Percentiles rank a stretch among this genome's conserved stretches.
phyloP scores from a whole-genome alignment of 305 asterid genomes.

The Caryopteris hybrid region DNA sequence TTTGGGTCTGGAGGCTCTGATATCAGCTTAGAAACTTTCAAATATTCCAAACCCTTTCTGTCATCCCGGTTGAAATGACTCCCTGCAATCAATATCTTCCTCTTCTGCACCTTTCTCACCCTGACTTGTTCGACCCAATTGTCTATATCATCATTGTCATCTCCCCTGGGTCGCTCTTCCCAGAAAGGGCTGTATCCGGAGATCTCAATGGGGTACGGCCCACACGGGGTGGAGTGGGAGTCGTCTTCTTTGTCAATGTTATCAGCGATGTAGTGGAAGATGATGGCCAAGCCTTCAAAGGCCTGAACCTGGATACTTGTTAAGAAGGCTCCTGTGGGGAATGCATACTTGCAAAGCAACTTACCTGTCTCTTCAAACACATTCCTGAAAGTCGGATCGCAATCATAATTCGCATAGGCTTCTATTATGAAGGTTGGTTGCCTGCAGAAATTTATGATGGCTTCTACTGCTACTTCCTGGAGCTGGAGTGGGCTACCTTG shows the following conservation, averaged over 20 bases:
- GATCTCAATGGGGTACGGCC: slow-evolving; percentile 67
- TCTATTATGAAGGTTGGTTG: slow-evolving; percentile 68
- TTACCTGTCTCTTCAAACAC: slow-evolving; percentile 77
- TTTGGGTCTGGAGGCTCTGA: slow-evolving; percentile 73
- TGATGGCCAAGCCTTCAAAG: slow-evolving; percentile 66
- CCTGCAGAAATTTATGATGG: slow-evolving; percentile 76
- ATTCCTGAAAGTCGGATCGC: slow-evolving; percentile 67
- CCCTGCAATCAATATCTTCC: slow-evolving; percentile 71
- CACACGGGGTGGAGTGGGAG: slow-evolving; percentile 32
- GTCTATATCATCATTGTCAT: slow-evolving; percentile 40
- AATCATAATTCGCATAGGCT: slow-evolving; percentile 74
- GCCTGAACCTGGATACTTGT: slow-evolving; percentile 80
- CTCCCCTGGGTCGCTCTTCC: slow-evolving; percentile 64
- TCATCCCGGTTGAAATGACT: slow-evolving; percentile 77
- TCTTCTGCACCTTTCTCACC: slow-evolving; percentile 66
- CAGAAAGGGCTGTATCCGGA: slow-evolving; percentile 63
- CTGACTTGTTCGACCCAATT: slow-evolving; percentile 66
- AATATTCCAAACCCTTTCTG: slow-evolving; percentile 73
- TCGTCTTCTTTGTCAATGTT: slow-evolving; percentile 60
- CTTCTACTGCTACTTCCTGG: slow-evolving; percentile 87
- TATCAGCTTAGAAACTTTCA: slow-evolving; percentile 48
- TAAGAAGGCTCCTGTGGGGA: slow-evolving; percentile 51
- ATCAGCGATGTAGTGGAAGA: slow-evolving; percentile 80
- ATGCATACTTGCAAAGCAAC: slow-evolving; percentile 78
- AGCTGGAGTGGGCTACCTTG: slow-evolving; percentile 47